Base-by-base conservation (phyloP, 2,329 filamentous ascomycete species). In the Aspergillus intermedius region DNA sequence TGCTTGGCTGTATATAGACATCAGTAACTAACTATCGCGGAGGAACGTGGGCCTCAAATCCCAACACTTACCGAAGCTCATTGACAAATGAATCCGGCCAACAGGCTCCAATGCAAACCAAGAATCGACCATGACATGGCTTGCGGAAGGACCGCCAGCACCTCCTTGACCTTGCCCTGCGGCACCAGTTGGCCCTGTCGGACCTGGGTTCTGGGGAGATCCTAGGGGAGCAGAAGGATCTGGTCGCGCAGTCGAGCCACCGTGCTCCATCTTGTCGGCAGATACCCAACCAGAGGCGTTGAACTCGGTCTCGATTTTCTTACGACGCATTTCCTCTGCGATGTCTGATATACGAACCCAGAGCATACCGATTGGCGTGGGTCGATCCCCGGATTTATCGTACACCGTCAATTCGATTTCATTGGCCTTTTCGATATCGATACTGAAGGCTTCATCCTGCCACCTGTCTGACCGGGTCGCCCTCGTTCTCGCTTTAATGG, bases 301-400 rank as follows among this genome's bases (percentile, higher is more conserved):
- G 66, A 96, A 88, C 65, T 98, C 93, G 12, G 89, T 87, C 72
- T 98, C 93, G 53, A 98, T 94, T 74, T 87, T 94, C 78, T 97
- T 97, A 53, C 91, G 84, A 65, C 93, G 86, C 79, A 98, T 91
- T 70, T 98, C 93, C 66, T 98, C 93, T 1, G 90, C 89, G 56
- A 98, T 95, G 67, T 98, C 93, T 13, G 93, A 95, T 63, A 98
- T 91, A 51, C 93, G 81, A 50, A 98, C 84, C 93, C 93, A 98
- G 12, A 97, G 79, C 78, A 98, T 84, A 49, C 86, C 93, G 61
- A 98, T 95, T 37, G 93, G 93, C 45, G 94, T 83, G 12, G 91
- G 85, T 59, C 95, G 87, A 60, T 96, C 91, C 54, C 85, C 84
- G 2, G 90, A 85, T 72, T 95, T 96, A 68, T 98, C 93, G 69